phyloP scores from a whole-genome alignment of 2,329 filamentous ascomycete species.

The Phyllosticta citrichinensis region DNA sequence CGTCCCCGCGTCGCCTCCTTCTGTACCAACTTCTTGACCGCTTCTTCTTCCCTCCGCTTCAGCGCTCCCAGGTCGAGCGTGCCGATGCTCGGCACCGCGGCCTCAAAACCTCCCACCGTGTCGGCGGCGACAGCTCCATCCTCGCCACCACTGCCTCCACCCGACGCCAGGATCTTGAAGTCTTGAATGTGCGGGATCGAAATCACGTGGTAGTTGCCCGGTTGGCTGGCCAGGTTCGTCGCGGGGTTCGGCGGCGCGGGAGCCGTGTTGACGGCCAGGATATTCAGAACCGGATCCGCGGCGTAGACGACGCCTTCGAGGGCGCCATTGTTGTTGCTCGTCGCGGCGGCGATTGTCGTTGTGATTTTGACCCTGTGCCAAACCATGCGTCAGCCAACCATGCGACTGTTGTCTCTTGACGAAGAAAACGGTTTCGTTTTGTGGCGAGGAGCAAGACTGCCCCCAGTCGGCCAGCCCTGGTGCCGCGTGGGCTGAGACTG shows the following conservation, averaged over 20 bases:
- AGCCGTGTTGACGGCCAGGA: slow-evolving; percentile 50
- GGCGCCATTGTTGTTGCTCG: slow-evolving; percentile 32
- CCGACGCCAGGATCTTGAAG: slow-evolving; percentile 44
- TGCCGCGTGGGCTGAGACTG: background rate
- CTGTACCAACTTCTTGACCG: slow-evolving; percentile 47
- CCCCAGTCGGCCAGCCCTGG: background rate
- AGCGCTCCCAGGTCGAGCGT: slow-evolving; percentile 46
- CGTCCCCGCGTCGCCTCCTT: slow-evolving; percentile 48
- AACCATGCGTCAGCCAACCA: background rate
- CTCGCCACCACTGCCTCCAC: slow-evolving; percentile 16
- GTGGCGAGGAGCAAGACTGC: background rate
- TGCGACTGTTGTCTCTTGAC: background rate
- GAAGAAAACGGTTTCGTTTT: background rate
- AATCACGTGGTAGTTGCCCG: slow-evolving; percentile 51
- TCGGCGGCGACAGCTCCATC: slow-evolving; percentile 18
- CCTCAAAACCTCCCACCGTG: slow-evolving; percentile 31
- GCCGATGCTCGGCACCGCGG: slow-evolving; percentile 34
- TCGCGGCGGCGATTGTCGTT: slow-evolving; percentile 16
- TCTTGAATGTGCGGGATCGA: slow-evolving; percentile 49
- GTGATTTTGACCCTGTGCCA: slow-evolving; percentile 44
- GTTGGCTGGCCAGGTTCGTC: slow-evolving; percentile 28
- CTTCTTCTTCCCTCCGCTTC: slow-evolving; percentile 45
- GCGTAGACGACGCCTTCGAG: slow-evolving; percentile 55
- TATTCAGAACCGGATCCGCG: slow-evolving; percentile 49
- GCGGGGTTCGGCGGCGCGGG: slow-evolving; percentile 34